A percentile compares a stretch with the other conserved stretches of the same genome.
These are phyloP conservation scores for Fusarium sp. DNA, from an alignment of 2,329 filamentous ascomycete species.

Conservation along the genomic window DNA sequence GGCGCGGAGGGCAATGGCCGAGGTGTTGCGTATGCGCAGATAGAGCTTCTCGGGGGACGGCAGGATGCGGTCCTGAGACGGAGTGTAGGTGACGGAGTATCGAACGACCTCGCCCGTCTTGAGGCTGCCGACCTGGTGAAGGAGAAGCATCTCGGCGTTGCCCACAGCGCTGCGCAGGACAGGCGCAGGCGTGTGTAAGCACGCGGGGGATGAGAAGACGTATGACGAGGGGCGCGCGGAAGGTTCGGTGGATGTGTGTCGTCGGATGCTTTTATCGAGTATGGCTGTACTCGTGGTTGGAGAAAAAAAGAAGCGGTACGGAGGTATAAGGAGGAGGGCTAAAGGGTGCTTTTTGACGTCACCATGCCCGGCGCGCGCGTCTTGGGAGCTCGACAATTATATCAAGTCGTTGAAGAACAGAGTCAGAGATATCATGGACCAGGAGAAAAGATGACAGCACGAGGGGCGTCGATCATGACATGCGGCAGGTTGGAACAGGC, in stretches of 20 bases:
- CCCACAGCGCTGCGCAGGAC: slow-evolving; percentile 18
- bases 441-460: slow-evolving; percentile 6
- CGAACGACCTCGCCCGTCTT: slow-evolving; percentile 96
- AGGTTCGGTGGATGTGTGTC: slow-evolving; percentile 16
- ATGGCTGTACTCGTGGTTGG: slow-evolving; percentile 3
- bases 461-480: slow-evolving; percentile 32
- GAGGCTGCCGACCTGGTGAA: slow-evolving; percentile 92
- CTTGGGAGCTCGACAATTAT: slow-evolving; percentile 10
- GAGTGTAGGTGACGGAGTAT: slow-evolving; percentile 93
- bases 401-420: neutral
- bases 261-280: slow-evolving; percentile 18
- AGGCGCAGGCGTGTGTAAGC: slow-evolving; percentile 24
- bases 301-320: slow-evolving; percentile 13
- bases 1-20: slow-evolving; percentile 89
- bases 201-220: slow-evolving; percentile 18
- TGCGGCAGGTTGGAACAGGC: slow-evolving; percentile 25
- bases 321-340: slow-evolving; percentile 17
- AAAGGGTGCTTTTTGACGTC: slow-evolving; percentile 44
- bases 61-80: slow-evolving; percentile 88
- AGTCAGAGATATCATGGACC: neutral
- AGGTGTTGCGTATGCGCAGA: slow-evolving; percentile 93
- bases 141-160: slow-evolving; percentile 79
- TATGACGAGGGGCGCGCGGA: slow-evolving; percentile 5
- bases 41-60: slow-evolving; percentile 86
- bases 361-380: slow-evolving; percentile 41